Evolutionary conservation across 306 rosid species (phyloP).

Genomic region (Pterocarpus macrocarpus): DNA sequence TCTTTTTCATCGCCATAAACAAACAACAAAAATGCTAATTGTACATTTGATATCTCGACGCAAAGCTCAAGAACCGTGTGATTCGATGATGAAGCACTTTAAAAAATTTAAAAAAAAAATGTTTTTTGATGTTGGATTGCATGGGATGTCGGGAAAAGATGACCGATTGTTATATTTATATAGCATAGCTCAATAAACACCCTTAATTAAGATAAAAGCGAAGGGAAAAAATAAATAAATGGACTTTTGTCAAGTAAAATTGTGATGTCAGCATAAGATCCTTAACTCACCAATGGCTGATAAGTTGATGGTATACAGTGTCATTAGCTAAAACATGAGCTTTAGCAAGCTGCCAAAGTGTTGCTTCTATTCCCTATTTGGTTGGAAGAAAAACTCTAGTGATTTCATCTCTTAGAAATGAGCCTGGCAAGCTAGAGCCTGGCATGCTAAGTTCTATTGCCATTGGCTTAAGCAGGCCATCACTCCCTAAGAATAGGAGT

Average conservation of each 20-base stretch:
- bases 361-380: slow-evolving; percentile 65
- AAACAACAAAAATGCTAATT: no score
- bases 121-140: no score
- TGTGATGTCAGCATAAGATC: not conserved
- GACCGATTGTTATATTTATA: no score
- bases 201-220: not conserved
- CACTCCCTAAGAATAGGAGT: slow-evolving; percentile 66
- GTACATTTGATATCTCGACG: no score
- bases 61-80: no score
- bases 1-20: not conserved
- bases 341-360: slow-evolving; percentile 82
- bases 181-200: not conserved
- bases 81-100: no score
- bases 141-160: no score
- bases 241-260: not conserved
- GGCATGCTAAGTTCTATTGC: slow-evolving; percentile 80
- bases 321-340: slow-evolving; percentile 82
- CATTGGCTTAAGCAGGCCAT: slow-evolving; percentile 70
- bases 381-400: slow-evolving; percentile 62
- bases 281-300: slow-evolving; percentile 77
- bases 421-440: slow-evolving; percentile 57
- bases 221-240: no score
- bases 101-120: no score
- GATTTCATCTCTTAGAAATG: slow-evolving; percentile 35
- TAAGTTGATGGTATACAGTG: slow-evolving; percentile 66